Conservation (phyloP, 768 basidiomycete genomes). For the Chalciporus pseudorubinellus region DNA sequence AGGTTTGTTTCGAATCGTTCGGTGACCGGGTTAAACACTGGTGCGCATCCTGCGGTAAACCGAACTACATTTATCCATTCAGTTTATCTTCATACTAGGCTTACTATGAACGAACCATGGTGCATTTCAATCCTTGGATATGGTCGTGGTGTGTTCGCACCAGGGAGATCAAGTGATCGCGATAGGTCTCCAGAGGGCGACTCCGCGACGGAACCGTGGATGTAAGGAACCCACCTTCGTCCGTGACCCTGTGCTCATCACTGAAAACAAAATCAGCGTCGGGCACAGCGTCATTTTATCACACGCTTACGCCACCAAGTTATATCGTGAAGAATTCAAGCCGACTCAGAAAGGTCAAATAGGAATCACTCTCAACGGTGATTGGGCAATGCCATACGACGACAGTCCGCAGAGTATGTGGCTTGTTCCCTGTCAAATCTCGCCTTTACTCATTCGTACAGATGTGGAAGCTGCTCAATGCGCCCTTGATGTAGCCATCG, state of each 20-base stretch:
- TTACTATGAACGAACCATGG: constrained; percentile 79
- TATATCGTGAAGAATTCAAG: constrained; percentile 69
- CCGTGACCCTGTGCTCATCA: background rate
- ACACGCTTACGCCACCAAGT: constrained; percentile 64
- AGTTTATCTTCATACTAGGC: constrained; percentile 38
- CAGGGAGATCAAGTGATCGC: constrained; percentile 66
- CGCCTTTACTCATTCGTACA: constrained; percentile 19
- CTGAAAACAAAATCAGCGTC: constrained; percentile 42
- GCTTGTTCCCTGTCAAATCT: background rate
- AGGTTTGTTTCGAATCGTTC: constrained; percentile 73
- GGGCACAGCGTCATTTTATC: constrained; percentile 67
- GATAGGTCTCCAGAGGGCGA: constrained; percentile 57
- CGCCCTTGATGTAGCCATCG: constrained; percentile 70
- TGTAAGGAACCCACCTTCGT: constrained; percentile 41
- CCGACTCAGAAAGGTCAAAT: constrained; percentile 59
- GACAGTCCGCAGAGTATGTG: constrained; percentile 61
- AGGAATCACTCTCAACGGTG: constrained; percentile 78
- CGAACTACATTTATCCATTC: constrained; percentile 16
- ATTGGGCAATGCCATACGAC: constrained; percentile 73
- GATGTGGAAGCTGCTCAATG: constrained; percentile 70
- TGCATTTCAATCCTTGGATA: constrained; percentile 70
- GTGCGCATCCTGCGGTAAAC: constrained; percentile 31
- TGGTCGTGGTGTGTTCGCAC: constrained; percentile 67
- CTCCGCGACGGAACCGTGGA: constrained; percentile 67
- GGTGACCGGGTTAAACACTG: constrained; percentile 77